Percentiles rank a stretch among this genome's conserved stretches.
These are phyloP conservation scores for Ampelomyces quisqualis DNA, from an alignment of 2,329 filamentous ascomycete genomes.

Conservation along the genomic window DNA sequence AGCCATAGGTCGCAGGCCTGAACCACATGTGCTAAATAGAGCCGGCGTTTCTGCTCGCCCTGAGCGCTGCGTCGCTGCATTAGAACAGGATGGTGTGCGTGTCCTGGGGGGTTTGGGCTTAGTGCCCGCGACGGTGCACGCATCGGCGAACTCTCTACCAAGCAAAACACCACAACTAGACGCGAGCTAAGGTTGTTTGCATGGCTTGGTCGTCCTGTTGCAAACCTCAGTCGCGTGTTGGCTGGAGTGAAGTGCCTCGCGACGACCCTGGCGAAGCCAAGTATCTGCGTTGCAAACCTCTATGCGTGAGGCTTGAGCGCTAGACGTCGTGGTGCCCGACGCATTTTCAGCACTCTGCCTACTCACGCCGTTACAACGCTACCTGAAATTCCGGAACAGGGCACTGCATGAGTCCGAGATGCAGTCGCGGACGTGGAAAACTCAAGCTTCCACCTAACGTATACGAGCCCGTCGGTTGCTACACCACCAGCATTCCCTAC, in stretches of 20 bases:
- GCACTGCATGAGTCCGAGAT: slow-evolving; percentile 35
- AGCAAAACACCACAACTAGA: slow-evolving; percentile 11
- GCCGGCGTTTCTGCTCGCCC: slow-evolving; percentile 24
- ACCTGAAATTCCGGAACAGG: slow-evolving; percentile 35
- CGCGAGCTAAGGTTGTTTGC: slow-evolving; percentile 1
- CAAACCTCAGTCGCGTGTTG: slow-evolving; percentile 1
- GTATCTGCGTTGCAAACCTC: too few species aligned
- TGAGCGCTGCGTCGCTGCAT: slow-evolving; percentile 22
- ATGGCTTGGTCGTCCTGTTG: background rate
- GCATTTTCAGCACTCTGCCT: too few species aligned
- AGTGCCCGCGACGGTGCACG: slow-evolving; percentile 24
- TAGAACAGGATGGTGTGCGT: slow-evolving; percentile 10
- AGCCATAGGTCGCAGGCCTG: slow-evolving; percentile 22
- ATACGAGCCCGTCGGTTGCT: slow-evolving; percentile 4
- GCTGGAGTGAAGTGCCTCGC: background rate
- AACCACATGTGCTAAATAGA: slow-evolving; percentile 16
- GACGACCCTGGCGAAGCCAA: slow-evolving; percentile 2
- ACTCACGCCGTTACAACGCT: too few species aligned
- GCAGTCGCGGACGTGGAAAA: slow-evolving; percentile 36
- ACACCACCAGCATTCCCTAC: slow-evolving; percentile 14
- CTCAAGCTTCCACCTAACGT: slow-evolving; percentile 14
- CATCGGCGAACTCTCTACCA: slow-evolving; percentile 14
- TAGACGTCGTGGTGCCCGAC: too few species aligned
- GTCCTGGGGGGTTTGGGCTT: slow-evolving; percentile 8
- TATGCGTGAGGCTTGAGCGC: too few species aligned